phyloP scores from a whole-genome alignment of 129 eudicot species.

The Apium graveolens region DNA sequence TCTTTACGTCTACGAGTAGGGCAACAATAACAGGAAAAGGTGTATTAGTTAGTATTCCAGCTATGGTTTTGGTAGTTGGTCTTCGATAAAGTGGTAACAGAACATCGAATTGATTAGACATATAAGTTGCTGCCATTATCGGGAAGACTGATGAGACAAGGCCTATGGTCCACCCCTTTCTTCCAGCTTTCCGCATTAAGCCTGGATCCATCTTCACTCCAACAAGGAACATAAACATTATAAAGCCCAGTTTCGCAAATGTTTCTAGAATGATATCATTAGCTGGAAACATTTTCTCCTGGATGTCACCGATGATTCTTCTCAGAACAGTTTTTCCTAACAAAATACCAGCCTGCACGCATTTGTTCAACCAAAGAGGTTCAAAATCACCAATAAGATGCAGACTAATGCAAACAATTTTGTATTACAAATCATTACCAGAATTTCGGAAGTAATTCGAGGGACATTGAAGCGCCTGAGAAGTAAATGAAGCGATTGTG shows the following conservation, averaged over 20 bases:
- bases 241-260: conserved; percentile 30
- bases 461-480: conserved; percentile 32
- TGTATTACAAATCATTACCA: conserved; percentile 21
- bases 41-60: neutral
- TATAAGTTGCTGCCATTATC: conserved; percentile 12
- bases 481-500: conserved; percentile 33
- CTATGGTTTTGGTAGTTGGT: neutral
- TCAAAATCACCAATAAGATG: neutral
- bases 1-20: conserved; percentile 39
- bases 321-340: conserved; percentile 35
- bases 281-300: conserved; percentile 19
- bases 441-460: conserved; percentile 35
- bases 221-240: conserved; percentile 38
- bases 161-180: conserved; percentile 34
- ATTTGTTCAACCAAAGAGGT: neutral
- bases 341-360: conserved; percentile 37
- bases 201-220: conserved; percentile 43
- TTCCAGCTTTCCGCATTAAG: conserved; percentile 19
- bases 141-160: conserved; percentile 9
- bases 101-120: neutral
- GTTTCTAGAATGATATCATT: conserved; percentile 24
- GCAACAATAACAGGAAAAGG: conserved; percentile 27
- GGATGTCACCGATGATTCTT: neutral
- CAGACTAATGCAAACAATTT: neutral
- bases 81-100: conserved; percentile 7